Percentiles rank a stretch among this genome's conserved stretches.
Evolutionary conservation across 768 basidiomycete genomes (phyloP).

Genomic region (Boletus rubroflammeus): DNA sequence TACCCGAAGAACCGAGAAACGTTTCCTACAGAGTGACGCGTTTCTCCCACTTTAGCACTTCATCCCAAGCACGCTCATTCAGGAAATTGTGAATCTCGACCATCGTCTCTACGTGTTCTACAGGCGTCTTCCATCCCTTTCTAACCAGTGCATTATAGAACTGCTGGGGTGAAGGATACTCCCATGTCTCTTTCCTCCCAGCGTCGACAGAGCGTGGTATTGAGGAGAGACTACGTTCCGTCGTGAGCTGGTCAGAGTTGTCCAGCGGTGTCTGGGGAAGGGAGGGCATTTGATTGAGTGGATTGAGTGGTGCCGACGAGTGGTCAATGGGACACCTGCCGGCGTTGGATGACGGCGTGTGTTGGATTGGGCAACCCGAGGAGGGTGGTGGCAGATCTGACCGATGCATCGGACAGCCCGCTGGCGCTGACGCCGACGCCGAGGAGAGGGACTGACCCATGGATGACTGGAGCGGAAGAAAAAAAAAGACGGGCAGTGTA

Average conservation of each 20-base stretch:
- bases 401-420: slow-evolving; percentile 13
- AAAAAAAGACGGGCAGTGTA: background rate
- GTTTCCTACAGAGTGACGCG: slow-evolving; percentile 35
- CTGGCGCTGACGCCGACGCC: background rate
- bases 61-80: slow-evolving; percentile 95
- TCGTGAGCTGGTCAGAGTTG: slow-evolving; percentile 62
- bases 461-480: background rate
- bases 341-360: slow-evolving; percentile 12
- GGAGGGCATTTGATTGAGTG: slow-evolving; percentile 84
- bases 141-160: slow-evolving; percentile 96
- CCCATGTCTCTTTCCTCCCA: slow-evolving; percentile 54
- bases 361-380: slow-evolving; percentile 43
- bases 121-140: slow-evolving; percentile 97
- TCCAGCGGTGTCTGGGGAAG: slow-evolving; percentile 63
- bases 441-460: slow-evolving; percentile 21
- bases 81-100: slow-evolving; percentile 98
- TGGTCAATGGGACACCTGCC: slow-evolving; percentile 65
- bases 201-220: slow-evolving; percentile 66
- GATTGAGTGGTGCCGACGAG: slow-evolving; percentile 48
- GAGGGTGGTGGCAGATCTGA: background rate
- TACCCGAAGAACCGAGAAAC: background rate
- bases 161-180: slow-evolving; percentile 96
- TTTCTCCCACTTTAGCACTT: slow-evolving; percentile 92
- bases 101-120: slow-evolving; percentile 95
- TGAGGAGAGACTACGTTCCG: slow-evolving; percentile 71